Base-by-base conservation (phyloP, 1,284 basidiomycete species). In the Ustilago xerochloae region DNA sequence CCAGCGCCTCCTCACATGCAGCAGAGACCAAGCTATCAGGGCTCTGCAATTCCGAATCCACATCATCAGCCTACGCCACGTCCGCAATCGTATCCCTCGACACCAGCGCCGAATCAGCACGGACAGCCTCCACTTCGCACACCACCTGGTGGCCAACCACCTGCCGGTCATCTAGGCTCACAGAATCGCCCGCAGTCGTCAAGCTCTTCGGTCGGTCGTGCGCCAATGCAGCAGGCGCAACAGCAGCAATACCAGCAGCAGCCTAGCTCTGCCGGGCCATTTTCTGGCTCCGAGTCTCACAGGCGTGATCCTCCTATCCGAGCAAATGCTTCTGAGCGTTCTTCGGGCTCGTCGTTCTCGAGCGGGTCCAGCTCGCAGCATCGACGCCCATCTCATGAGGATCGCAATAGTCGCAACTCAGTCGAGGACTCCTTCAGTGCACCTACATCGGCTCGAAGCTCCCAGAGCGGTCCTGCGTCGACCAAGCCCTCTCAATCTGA, bases 291-390 rank as follows among this genome's bases (percentile, higher is more conserved):
- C 49, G 61, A 73, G 7, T 46, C 53, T 2, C 58, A 65, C 16
- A 59, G 59, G 10, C 67, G 65, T 38, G 58, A 66, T 28, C 63
- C 66, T 46, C 65, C 55, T 6, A 36, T 58, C 0, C 64, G 68
- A 6, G 43, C 52, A 6, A 65, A 68, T 28, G 56, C 71, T 6
- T 70, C 79, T 6, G 79, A 79, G 55, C 69, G 78, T 22, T 81
- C 76, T 1, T 81, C 79, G 38, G 76, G 76, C 15, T 80, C 76
- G 24, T 80, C 78, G 6, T 81, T 77, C 60, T 78, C 78, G 6
- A 67, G 62, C 22, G 63, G 66, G 41, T 33, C 55, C 22, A 63
- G 65, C 29, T 67, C 66, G 22, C 50, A 61, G 56, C 60, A 33
- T 32, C 28, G 57, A 48, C 60, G 53, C 4, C 61, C 51, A 6